Percentiles rank a stretch among this genome's conserved stretches.
phyloP scores from a whole-genome alignment of 2,329 filamentous ascomycete species.

The Didymosphaeria variabile region DNA sequence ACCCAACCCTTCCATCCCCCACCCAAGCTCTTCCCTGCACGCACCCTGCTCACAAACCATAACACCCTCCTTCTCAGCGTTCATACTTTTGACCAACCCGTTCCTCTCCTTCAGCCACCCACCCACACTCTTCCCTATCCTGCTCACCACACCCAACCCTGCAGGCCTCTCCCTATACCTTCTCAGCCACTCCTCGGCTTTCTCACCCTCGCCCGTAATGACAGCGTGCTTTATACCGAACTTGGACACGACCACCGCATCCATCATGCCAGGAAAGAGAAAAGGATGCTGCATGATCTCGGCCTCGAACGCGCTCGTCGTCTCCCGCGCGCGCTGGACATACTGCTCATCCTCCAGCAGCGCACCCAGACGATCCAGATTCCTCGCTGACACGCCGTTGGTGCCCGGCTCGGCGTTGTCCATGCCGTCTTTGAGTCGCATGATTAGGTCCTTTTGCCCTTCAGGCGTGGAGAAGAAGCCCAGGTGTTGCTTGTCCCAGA shows the following conservation, averaged over 20 bases:
- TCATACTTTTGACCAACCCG: slow-evolving; percentile 53
- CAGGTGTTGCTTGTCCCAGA: slow-evolving; percentile 71
- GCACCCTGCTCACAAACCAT: slow-evolving; percentile 51
- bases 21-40: slow-evolving; percentile 55
- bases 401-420: slow-evolving; percentile 90
- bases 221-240: slow-evolving; percentile 72
- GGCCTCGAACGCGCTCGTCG: slow-evolving; percentile 84
- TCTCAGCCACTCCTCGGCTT: slow-evolving; percentile 52
- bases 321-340: slow-evolving; percentile 72
- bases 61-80: slow-evolving; percentile 47
- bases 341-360: slow-evolving; percentile 74
- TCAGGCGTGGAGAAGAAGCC: slow-evolving; percentile 78
- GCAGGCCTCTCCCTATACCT: slow-evolving; percentile 53
- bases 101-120: slow-evolving; percentile 64
- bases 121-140: slow-evolving; percentile 45
- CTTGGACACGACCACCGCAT: slow-evolving; percentile 76
- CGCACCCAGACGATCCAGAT: slow-evolving; percentile 81
- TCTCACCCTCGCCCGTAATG: slow-evolving; percentile 59
- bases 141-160: slow-evolving; percentile 42
- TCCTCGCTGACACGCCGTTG: slow-evolving; percentile 86
- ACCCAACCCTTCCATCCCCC: slow-evolving; percentile 41
- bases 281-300: slow-evolving; percentile 94
- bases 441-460: slow-evolving; percentile 73
- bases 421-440: slow-evolving; percentile 94
- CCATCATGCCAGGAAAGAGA: slow-evolving; percentile 84